Percentiles rank a stretch among this genome's conserved stretches.
These are phyloP conservation scores for Rutstroemia sydowiana DNA, from an alignment of 2,329 filamentous ascomycete species.

Conservation along the genomic window DNA sequence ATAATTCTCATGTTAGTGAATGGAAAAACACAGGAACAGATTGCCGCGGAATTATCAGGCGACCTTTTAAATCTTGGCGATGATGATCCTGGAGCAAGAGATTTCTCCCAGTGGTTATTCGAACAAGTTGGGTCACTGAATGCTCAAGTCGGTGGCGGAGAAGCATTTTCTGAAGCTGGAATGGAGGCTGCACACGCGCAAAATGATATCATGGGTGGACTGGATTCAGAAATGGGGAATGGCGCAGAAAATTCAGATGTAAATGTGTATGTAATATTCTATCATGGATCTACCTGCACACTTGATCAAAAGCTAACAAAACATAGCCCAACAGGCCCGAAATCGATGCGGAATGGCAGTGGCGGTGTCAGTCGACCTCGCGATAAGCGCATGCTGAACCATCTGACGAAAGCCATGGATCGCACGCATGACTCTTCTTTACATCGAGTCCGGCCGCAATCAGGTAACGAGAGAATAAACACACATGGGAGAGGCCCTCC, in stretches of 20 bases:
- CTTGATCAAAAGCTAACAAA: conserved; percentile 34
- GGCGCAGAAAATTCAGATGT: conserved; percentile 38
- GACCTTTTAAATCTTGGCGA: conserved; percentile 77
- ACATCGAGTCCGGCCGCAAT: conserved; percentile 69
- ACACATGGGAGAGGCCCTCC: conserved; percentile 64
- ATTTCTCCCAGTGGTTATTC: conserved; percentile 93
- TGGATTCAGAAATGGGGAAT: conserved; percentile 70
- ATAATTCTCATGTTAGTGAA: conserved; percentile 96
- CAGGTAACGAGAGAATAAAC: conserved; percentile 73
- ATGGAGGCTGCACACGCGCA: conserved; percentile 41
- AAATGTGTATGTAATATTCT: conserved; percentile 47
- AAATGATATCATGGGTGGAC: conserved; percentile 41
- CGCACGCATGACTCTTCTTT: conserved; percentile 66
- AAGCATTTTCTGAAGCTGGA: conserved; percentile 4
- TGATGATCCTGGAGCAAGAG: conserved; percentile 73
- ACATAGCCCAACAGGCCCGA: conserved; percentile 80
- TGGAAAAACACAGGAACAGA: conserved; percentile 85
- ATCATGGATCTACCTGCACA: conserved; percentile 1
- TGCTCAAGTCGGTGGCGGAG: conserved; percentile 49
- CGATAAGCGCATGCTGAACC: conserved; percentile 77
- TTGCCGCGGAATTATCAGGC: conserved; percentile 77
- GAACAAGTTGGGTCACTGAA: conserved; percentile 68
- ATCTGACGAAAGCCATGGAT: conserved; percentile 77
- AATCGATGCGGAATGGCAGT: conserved; percentile 77
- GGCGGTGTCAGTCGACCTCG: conserved; percentile 44